Percentiles rank a stretch among this genome's conserved stretches.
Conservation (phyloP, 1,284 basidiomycete species). For the Moesziomyces parantarcticus region DNA sequence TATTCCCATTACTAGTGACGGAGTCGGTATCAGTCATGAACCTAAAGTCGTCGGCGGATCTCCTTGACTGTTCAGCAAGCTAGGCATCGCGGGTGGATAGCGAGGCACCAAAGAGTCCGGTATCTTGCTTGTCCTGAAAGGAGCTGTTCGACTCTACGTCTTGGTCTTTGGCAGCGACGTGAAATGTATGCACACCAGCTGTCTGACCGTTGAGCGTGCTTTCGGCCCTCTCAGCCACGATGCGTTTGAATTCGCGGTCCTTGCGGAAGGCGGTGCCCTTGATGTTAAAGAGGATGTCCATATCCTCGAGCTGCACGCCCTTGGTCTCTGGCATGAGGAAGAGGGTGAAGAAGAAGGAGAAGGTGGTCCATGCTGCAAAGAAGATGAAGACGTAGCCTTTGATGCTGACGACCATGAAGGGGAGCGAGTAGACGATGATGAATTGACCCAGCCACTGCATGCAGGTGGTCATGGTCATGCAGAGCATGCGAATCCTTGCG, state of each 20-base stretch:
- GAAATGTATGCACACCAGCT: too few relatives aligned
- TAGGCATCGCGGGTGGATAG: too few relatives aligned
- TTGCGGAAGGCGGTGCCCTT: neutral
- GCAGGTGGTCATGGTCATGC: constrained; percentile 40
- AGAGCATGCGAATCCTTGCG: constrained; percentile 47
- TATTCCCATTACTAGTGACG: too few relatives aligned
- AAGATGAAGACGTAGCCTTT: constrained; percentile 51
- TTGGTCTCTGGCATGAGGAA: too few relatives aligned
- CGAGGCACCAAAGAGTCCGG: too few relatives aligned
- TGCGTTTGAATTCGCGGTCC: neutral
- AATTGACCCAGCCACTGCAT: constrained; percentile 42
- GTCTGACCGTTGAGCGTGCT: too few relatives aligned
- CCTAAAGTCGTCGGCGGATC: too few relatives aligned
- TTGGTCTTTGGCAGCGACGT: too few relatives aligned
- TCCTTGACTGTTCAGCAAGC: too few relatives aligned
- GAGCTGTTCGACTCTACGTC: too few relatives aligned
- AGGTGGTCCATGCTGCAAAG: constrained; percentile 19
- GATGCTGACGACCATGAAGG: constrained; percentile 51
- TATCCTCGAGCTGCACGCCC: constrained; percentile 4
- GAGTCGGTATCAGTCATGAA: too few relatives aligned
- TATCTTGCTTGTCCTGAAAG: too few relatives aligned
- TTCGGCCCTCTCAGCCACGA: neutral
- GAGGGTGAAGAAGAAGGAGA: neutral
- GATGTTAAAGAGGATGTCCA: constrained; percentile 11
- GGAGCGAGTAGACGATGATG: constrained; percentile 50